A percentile compares a stretch with the other conserved stretches of the same genome.
Conservation (phyloP, 177 flowering plant species). For the Tripterygium wilfordii region DNA sequence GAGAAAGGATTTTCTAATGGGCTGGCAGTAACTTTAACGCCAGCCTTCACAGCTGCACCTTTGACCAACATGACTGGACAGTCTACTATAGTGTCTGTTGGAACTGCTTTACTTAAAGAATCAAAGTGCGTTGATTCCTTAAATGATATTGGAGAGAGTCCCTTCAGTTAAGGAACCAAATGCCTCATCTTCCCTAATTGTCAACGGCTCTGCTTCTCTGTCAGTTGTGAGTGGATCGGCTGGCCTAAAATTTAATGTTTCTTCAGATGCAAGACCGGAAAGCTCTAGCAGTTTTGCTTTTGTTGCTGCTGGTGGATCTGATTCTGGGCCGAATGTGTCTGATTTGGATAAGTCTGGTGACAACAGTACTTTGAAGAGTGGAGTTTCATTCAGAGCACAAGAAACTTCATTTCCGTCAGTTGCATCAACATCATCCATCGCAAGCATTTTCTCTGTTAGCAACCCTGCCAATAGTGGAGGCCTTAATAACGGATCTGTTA, state of each 20-base stretch:
- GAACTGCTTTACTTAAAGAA: constrained; percentile 21
- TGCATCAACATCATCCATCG: constrained; percentile 16
- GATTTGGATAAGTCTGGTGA: constrained; percentile 26
- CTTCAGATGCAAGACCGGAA: constrained; percentile 16
- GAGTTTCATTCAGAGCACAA: constrained; percentile 10
- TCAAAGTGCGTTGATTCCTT: constrained; percentile 13
- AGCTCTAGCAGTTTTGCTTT: constrained; percentile 26
- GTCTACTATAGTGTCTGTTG: constrained; percentile 14
- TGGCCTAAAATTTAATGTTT: constrained; percentile 11
- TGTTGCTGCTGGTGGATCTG: constrained; percentile 11
- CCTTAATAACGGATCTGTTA: constrained; percentile 33
- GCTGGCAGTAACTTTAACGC: constrained; percentile 14
- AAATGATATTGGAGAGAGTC: constrained; percentile 17
- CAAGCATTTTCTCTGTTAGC: constrained; percentile 26
- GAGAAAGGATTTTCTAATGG: constrained; percentile 21
- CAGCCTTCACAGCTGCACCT: constrained; percentile 14
- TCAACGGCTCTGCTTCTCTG: not conserved
- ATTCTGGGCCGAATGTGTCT: constrained; percentile 9
- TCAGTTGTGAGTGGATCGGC: constrained; percentile 8
- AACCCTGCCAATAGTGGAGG: constrained; percentile 17
- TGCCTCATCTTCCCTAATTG: constrained; percentile 15
- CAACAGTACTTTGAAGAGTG: constrained; percentile 12
- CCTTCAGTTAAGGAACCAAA: constrained; percentile 27
- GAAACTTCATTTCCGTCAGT: constrained; percentile 20
- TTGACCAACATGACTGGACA: constrained; percentile 16